Conservation (phyloP, 2,329 filamentous ascomycete genomes). For the Rutstroemia sp. region DNA sequence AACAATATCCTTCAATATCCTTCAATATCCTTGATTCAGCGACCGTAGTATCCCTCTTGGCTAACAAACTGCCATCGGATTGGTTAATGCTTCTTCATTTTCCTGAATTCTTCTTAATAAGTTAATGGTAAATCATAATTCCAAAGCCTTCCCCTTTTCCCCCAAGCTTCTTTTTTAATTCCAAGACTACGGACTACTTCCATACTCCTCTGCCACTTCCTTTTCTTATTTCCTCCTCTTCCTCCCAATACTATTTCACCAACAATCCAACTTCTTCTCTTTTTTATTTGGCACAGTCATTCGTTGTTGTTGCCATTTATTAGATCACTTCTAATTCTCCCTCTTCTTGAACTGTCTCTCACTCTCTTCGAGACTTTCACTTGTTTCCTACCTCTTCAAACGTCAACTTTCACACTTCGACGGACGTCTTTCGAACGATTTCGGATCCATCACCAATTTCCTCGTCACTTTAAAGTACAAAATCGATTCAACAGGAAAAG, state of each 20-base stretch:
- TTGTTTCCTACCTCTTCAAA: background rate
- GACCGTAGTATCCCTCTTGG: rapidly evolving
- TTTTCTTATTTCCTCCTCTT: background rate
- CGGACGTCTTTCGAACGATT: background rate
- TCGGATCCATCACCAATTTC: background rate
- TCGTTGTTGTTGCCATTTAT: constrained; percentile 20
- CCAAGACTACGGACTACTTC: no score
- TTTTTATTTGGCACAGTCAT: constrained; percentile 12
- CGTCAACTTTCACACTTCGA: background rate
- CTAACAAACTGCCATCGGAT: no score
- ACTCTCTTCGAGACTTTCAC: constrained; percentile 19
- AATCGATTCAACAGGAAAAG: background rate
- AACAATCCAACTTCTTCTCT: constrained; percentile 3
- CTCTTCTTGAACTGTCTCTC: constrained; percentile 16
- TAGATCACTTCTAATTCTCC: constrained; percentile 13
- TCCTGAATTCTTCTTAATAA: no score
- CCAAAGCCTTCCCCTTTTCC: no score
- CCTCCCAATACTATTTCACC: background rate
- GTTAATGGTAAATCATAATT: no score
- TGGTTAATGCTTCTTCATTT: no score
- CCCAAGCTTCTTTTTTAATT: no score
- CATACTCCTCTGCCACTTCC: background rate
- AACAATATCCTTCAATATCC: background rate
- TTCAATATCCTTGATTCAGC: no score
- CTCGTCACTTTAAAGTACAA: background rate